A percentile compares a stretch with the other conserved stretches of the same genome.
These are phyloP conservation scores for Lignosus rhinocerotis DNA, from an alignment of 1,284 basidiomycete species.

Conservation along the genomic window DNA sequence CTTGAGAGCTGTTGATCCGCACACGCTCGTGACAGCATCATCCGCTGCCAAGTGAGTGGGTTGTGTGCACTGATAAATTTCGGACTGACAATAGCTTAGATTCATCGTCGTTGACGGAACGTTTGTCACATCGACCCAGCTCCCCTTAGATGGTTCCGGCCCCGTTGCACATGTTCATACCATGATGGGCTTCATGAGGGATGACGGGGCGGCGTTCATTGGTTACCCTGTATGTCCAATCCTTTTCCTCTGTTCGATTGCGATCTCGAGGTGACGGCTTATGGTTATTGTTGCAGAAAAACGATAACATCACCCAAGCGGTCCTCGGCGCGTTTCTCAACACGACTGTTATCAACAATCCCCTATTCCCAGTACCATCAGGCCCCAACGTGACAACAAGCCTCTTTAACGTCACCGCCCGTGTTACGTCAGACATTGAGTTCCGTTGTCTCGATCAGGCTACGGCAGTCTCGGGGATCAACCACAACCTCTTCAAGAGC, in stretches of 20 bases:
- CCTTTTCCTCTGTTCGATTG: neutral
- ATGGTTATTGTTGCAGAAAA: conserved; percentile 15
- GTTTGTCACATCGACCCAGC: conserved; percentile 40
- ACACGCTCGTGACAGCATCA: conserved; percentile 35
- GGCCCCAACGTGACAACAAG: conserved; percentile 33
- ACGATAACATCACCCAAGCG: conserved; percentile 24
- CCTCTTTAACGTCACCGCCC: conserved; percentile 39
- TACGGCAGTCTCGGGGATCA: conserved; percentile 34
- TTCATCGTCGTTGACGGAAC: conserved; percentile 49
- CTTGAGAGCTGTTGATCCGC: conserved; percentile 34
- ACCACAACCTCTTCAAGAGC: conserved; percentile 36
- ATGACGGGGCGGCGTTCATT: conserved; percentile 41
- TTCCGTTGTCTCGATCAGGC: conserved; percentile 44
- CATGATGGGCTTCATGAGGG: conserved; percentile 47
- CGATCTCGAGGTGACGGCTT: neutral
- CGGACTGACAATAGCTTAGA: conserved; percentile 24
- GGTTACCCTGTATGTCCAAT: conserved; percentile 27
- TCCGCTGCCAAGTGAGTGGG: conserved; percentile 36
- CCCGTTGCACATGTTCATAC: conserved; percentile 44
- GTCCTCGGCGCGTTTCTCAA: conserved; percentile 26
- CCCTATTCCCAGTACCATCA: conserved; percentile 34
- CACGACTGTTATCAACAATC: conserved; percentile 24
- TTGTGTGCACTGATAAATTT: neutral
- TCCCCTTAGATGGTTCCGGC: conserved; percentile 40
- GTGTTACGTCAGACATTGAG: conserved; percentile 36